phyloP scores from a whole-genome alignment of 176 grass and related monocot species.

The Tuctoria greenei region DNA sequence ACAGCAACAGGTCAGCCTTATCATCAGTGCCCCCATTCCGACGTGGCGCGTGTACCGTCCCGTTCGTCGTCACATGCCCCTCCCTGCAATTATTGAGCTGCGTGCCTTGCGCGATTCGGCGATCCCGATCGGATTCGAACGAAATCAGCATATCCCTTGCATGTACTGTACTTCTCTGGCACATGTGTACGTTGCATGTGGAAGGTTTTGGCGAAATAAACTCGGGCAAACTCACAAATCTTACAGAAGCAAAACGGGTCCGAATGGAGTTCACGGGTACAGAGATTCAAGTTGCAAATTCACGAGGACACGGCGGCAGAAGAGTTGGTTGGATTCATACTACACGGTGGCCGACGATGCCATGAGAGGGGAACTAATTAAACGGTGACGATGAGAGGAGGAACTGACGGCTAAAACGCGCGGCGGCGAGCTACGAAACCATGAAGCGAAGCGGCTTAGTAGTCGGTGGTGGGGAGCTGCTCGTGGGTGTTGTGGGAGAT shows the following conservation, averaged over 20 bases:
- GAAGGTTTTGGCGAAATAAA: background rate
- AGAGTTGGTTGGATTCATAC: background rate
- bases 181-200: background rate
- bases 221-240: conserved; percentile 40
- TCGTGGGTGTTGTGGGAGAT: conserved; percentile 66
- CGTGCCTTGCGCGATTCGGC: background rate
- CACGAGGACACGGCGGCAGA: background rate
- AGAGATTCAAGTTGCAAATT: background rate
- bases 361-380: conserved; percentile 5
- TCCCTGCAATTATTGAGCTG: conserved; percentile 27
- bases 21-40: conserved; percentile 28
- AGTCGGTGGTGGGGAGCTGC: conserved; percentile 71
- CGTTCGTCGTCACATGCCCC: conserved; percentile 19
- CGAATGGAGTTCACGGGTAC: conserved; percentile 21
- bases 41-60: conserved; percentile 39
- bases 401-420: conserved; percentile 10
- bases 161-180: background rate
- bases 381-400: background rate
- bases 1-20: conserved; percentile 46
- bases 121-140: background rate
- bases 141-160: background rate
- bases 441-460: conserved; percentile 35
- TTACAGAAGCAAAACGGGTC: conserved; percentile 50
- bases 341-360: background rate
- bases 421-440: background rate